Conservation (phyloP, 805 yeast species). For the Priceomyces melissophilus region DNA sequence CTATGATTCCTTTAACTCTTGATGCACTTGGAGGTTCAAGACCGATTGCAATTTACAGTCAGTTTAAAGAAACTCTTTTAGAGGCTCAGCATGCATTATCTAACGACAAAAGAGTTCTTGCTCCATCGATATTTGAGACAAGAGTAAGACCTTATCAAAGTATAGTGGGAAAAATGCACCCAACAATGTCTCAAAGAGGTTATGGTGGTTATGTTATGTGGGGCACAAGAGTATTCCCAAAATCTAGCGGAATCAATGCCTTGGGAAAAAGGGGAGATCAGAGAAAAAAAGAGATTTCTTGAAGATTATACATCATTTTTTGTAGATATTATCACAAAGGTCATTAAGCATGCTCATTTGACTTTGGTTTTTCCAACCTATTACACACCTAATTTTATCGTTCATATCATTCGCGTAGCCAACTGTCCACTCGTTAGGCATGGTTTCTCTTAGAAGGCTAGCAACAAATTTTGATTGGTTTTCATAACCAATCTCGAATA, state of each 20-base stretch:
- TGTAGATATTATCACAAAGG: slow-evolving; percentile 7
- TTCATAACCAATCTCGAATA: slow-evolving; percentile 72
- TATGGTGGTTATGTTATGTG: slow-evolving; percentile 86
- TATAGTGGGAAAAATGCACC: slow-evolving; percentile 90
- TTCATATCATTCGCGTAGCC: slow-evolving; percentile 50
- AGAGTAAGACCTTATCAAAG: slow-evolving; percentile 87
- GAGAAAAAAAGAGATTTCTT: slow-evolving; percentile 28
- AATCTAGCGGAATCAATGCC: slow-evolving; percentile 54
- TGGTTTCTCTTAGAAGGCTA: slow-evolving; percentile 8
- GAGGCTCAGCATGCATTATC: slow-evolving; percentile 69
- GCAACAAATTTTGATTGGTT: slow-evolving; percentile 51
- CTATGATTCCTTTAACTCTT: slow-evolving; percentile 59
- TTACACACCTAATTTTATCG: slow-evolving; percentile 54
- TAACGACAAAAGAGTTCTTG: slow-evolving; percentile 66
- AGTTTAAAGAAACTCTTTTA: slow-evolving; percentile 74
- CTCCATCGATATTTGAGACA: slow-evolving; percentile 80
- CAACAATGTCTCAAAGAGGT: slow-evolving; percentile 88
- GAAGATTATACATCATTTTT: not conserved
- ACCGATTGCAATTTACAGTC: slow-evolving; percentile 79
- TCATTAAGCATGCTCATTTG: slow-evolving; percentile 7
- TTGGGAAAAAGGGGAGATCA: slow-evolving; percentile 62
- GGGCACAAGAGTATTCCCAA: slow-evolving; percentile 77
- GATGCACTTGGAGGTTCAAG: slow-evolving; percentile 78
- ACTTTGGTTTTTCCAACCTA: slow-evolving; percentile 50
- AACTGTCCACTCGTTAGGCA: slow-evolving; percentile 43